Evolutionary conservation across 306 rosid genomes (phyloP), one percentile per base, ranked within the genome.

Genomic region (Datisca glomerata): DNA sequence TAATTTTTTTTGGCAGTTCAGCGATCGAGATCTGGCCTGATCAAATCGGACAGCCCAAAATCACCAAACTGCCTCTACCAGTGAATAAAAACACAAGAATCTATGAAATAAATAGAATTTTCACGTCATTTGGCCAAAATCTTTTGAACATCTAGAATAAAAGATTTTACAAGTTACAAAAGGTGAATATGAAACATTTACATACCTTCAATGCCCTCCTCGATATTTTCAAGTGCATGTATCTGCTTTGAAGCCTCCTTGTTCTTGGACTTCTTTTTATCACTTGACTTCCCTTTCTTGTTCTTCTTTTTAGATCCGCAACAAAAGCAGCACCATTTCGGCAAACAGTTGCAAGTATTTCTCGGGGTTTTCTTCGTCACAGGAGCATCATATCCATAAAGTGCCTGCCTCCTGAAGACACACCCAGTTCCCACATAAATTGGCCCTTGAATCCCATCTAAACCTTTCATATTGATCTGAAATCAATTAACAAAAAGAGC

Each of bases 401-500:
- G 94, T 18, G 96, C 96, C 54, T 81, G 94, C 83, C 96, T 72
- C 66, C 96, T 66, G 58, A 85, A 85, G 40, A 86, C 94, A 24
- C 96, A 81, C 41, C 96, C 96, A 32, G 96, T 86, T 56, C 96
- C 96, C 2, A 86, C 96, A 31, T 86, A 86, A 24, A 86, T 81
- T 14, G 96, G 96, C 47, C 96, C 96, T 73, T 86, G 96, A 49
- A 86, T 86, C 14, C 96, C 96, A 31, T 86, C 96, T 42, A 86
- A 66, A 40, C 96, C 96, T 70, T 86, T 86, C 96, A 86, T 81
- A 57, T 86, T 86, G 69, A 86, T 81, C 96, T 78, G 61, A 25
- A 55, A 11, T 29, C 42, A 19, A 18, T 18, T 27, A 4, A 15
- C 21, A 23, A 15, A 58, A 59, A 29, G 20, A 10, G 41, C 18